Conservation (phyloP, 345 rosid species). For the Corchorus olitorius region DNA sequence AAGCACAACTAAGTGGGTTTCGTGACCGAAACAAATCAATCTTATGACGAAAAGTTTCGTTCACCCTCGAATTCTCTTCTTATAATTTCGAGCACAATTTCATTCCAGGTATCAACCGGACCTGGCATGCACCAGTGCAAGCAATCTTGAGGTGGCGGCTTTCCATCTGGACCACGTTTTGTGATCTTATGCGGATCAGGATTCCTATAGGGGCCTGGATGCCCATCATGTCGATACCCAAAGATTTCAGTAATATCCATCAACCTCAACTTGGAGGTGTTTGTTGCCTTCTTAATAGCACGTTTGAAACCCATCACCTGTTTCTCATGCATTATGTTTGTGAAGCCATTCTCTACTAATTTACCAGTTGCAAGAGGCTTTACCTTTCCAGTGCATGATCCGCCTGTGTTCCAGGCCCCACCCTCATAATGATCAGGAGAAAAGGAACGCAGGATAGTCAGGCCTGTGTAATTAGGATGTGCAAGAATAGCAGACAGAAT, state of each 20-base stretch:
- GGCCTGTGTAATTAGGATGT: conserved; percentile 79
- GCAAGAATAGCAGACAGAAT: conserved; percentile 59
- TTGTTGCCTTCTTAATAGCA: conserved; percentile 43
- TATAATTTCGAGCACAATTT: conserved; percentile 75
- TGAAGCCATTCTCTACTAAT: conserved; percentile 78
- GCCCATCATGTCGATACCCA: conserved; percentile 93
- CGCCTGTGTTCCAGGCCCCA: conserved; percentile 98
- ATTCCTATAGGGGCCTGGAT: conserved; percentile 91
- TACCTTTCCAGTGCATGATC: conserved; percentile 90
- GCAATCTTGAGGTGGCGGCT: conserved; percentile 96
- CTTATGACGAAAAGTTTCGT: conserved; percentile 27
- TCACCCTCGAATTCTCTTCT: conserved; percentile 64
- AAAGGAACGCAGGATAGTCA: conserved; percentile 75
- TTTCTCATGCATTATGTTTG: conserved; percentile 76
- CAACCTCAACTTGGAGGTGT: conserved; percentile 60
- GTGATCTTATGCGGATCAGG: conserved; percentile 84
- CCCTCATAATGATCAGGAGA: conserved; percentile 99
- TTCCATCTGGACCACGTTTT: conserved; percentile 76
- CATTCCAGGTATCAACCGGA: conserved; percentile 96
- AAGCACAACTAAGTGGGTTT: background rate
- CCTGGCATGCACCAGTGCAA: conserved; percentile 99
- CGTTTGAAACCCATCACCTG: conserved; percentile 67
- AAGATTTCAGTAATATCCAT: conserved; percentile 88
- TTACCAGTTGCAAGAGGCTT: conserved; percentile 64
- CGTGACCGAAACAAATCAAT: background rate